Evolutionary conservation across 768 basidiomycete species (phyloP).

Genomic region (Collybia nuda): DNA sequence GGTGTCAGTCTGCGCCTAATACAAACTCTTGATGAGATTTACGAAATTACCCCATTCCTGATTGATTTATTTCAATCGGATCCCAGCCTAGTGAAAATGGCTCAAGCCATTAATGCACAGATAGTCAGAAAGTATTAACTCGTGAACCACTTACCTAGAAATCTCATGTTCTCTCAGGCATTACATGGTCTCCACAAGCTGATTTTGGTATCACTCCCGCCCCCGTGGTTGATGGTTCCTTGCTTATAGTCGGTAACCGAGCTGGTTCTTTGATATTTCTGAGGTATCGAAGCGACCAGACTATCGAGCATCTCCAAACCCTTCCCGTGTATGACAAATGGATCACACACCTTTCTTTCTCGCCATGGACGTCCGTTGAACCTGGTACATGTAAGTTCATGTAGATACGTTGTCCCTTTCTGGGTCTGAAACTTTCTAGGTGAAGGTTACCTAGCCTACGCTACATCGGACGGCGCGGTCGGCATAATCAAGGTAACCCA

Average conservation of each 20-base stretch:
- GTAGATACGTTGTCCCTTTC: not conserved
- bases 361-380: constrained; percentile 45
- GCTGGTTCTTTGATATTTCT: constrained; percentile 63
- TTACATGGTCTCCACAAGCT: constrained; percentile 67
- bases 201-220: constrained; percentile 53
- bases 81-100: constrained; percentile 14
- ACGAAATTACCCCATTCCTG: constrained; percentile 54
- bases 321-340: constrained; percentile 53
- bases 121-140: constrained; percentile 45
- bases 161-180: constrained; percentile 41
- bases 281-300: constrained; percentile 35
- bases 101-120: constrained; percentile 51
- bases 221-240: constrained; percentile 54
- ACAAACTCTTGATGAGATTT: constrained; percentile 35
- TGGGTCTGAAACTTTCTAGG: constrained; percentile 34
- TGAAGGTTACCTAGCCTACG: constrained; percentile 57
- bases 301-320: constrained; percentile 33
- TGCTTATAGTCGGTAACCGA: constrained; percentile 69
- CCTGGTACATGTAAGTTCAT: constrained; percentile 41
- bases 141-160: not conserved
- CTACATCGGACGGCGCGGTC: constrained; percentile 56
- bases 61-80: constrained; percentile 28
- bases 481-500: constrained; percentile 56
- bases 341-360: constrained; percentile 64
- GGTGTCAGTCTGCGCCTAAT: not conserved